Base-by-base conservation (phyloP, 495 filamentous ascomycete species). In the Penicillium egyptiacum region DNA sequence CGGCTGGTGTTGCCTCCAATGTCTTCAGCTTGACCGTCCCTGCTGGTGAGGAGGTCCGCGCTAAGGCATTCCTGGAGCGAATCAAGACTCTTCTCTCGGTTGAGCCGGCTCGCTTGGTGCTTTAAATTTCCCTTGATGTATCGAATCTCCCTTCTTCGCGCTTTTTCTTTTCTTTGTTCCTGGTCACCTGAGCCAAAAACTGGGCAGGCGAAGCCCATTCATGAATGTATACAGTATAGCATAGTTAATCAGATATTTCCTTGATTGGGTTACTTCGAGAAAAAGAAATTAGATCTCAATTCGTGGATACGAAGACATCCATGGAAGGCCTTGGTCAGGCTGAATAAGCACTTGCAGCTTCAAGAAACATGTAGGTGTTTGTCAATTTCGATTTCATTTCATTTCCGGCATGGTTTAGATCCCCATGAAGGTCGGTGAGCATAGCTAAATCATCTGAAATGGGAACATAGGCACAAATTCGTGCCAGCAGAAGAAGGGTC, bases 71-170 rank as follows among this genome's bases (percentile, higher is more conserved):
- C 75, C 70, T 98, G 53, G 87, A 89, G 71, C 84, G 89, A 46
- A 76, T 97, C 35, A 95, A 96, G 83, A 74, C 75, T 19, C 80
- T 91, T 22, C 73, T 98, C 62, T 93, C 94, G 72, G 80, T 78
- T 44, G 88, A 96, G 73, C 92, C 94, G 16, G 92, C 86, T 17
- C 79, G 86, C 50, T 72, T 98, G 47, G 84, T 98, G 45, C 74
- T 78, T 60, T 82, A 75, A 69, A 70, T 57, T 48, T 56, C 39
- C 25, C 33, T 51, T 55, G n/a, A 11, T 48, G 30, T 55, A 55
- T 58, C 56, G 50, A 58, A 61, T 50, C 48, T 48, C 52, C 52
- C 50, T 22, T 42, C 42, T 56, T 53, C 40, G 46, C 56, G 23
- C 20, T 47, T 43, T 55, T 56, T 58, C 50, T 56, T 63, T 59